Percentiles rank a stretch among this genome's conserved stretches.
phyloP scores from a whole-genome alignment of 495 filamentous ascomycete genomes.

The Lasiosphaeriaceae sp. region DNA sequence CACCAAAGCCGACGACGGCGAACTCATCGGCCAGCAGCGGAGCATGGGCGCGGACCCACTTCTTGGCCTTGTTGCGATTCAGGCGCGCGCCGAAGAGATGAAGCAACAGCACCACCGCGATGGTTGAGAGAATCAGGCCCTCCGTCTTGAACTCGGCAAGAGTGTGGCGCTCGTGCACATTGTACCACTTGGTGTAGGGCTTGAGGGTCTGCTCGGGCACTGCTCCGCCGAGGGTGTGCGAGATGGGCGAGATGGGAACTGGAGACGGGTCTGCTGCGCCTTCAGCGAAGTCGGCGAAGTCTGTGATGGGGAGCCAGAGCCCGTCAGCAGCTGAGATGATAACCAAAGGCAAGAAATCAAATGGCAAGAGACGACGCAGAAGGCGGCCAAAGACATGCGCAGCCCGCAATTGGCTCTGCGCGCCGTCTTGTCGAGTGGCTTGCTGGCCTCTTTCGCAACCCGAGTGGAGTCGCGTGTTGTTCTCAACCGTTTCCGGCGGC shows the following conservation, averaged over 20 bases:
- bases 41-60: slow-evolving; percentile 74
- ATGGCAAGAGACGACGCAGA: neutral
- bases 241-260: slow-evolving; percentile 23
- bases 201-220: slow-evolving; percentile 46
- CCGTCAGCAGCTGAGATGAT: slow-evolving; percentile 2
- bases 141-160: slow-evolving; percentile 82
- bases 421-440: neutral
- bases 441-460: neutral
- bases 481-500: neutral
- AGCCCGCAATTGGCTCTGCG: neutral
- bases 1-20: slow-evolving; percentile 76
- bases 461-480: neutral
- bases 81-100: slow-evolving; percentile 78
- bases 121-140: slow-evolving; percentile 70
- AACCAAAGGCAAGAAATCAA: no score
- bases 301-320: slow-evolving; percentile 35
- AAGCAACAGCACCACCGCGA: slow-evolving; percentile 67
- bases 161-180: slow-evolving; percentile 83
- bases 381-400: neutral
- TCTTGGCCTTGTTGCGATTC: slow-evolving; percentile 74
- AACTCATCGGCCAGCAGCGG: slow-evolving; percentile 75
- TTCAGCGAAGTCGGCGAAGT: slow-evolving; percentile 76
- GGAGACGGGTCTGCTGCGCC: slow-evolving; percentile 63
- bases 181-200: slow-evolving; percentile 94
- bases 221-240: slow-evolving; percentile 35